Percentiles rank a stretch among this genome's conserved stretches.
phyloP scores from a whole-genome alignment of 2,329 filamentous ascomycete genomes.

The Diaporthe destruens region DNA sequence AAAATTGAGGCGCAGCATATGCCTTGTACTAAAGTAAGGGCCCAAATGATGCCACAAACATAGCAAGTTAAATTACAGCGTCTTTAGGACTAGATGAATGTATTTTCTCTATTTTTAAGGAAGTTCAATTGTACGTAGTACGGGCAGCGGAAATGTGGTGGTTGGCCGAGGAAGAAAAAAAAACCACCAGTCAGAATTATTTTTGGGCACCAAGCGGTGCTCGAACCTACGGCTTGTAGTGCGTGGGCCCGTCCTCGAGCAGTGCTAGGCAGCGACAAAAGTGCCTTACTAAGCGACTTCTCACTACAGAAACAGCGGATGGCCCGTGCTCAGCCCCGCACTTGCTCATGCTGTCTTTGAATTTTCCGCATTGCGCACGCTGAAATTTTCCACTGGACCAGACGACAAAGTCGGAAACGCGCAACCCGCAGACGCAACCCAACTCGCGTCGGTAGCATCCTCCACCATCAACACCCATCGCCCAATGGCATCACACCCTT shows the following conservation, averaged over 20 bases:
- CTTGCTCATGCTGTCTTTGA: conserved; percentile 8
- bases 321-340: conserved; percentile 18
- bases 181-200: too few species aligned
- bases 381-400: conserved; percentile 41
- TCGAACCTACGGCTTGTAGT: conserved; percentile 4
- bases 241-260: background rate
- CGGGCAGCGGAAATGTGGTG: background rate
- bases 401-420: conserved; percentile 27
- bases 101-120: background rate
- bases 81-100: too few species aligned
- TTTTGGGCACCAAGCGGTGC: conserved; percentile 9
- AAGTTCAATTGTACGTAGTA: too few species aligned
- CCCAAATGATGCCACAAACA: too few species aligned
- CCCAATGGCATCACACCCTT: conserved; percentile 41
- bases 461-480: conserved; percentile 31
- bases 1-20: too few species aligned
- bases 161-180: background rate
- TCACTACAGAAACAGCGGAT: background rate
- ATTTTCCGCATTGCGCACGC: conserved; percentile 31
- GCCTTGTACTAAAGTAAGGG: too few species aligned
- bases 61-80: background rate
- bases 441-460: conserved; percentile 18
- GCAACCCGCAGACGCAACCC: conserved; percentile 18
- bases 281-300: background rate
- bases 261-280: background rate